Evolutionary conservation across 495 filamentous ascomycete genomes (phyloP), one percentile per base, ranked within the genome.

Genomic region (Lophiostoma macrostomum): DNA sequence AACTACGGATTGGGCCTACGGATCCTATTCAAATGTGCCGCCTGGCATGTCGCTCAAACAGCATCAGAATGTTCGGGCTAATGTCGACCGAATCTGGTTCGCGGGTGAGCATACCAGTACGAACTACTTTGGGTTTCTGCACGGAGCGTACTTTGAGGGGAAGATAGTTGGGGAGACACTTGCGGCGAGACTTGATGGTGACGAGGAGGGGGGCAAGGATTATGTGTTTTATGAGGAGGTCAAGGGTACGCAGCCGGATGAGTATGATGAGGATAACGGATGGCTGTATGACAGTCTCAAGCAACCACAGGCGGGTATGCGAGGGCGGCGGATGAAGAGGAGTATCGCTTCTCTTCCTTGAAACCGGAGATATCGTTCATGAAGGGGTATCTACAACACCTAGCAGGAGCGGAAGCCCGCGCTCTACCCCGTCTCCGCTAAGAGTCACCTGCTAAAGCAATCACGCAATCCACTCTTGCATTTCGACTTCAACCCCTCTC

Each of bases 11-110:
- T 85, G 85, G 79, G 73, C 84, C 3, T 77, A 76, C 39, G 85
- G 85, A 7, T 80, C 75, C 35, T 89, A 86, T 63, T 81, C 79
- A 14, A 88, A 88, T 62, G 87, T 83, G 83, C 84, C 85, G 0
- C 67, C 76, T 0, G 79, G 80, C 4, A 78, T 78, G 27, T 82
- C 76, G 4, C 69, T 86, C 1, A 76, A 85, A 56, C 78, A 75
- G 69, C 84, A 88, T 63, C 78, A 88, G 64, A 86, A 86, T 50
- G 71, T 88, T 40, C 73, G 82, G 1, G 83, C 83, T 11, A 83
- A 84, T 58, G 65, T 82, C 0, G 76, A 73, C 37, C 65, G 79
- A 1, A 61, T 88, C 10, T 87, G 74, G 70, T 88, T 86, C 63
- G 83, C 84, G 0, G 85, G 85, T 0, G 85, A 88, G 61, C 78